phyloP scores from a whole-genome alignment of 176 grass and related monocot species.

The Themeda triandra region DNA sequence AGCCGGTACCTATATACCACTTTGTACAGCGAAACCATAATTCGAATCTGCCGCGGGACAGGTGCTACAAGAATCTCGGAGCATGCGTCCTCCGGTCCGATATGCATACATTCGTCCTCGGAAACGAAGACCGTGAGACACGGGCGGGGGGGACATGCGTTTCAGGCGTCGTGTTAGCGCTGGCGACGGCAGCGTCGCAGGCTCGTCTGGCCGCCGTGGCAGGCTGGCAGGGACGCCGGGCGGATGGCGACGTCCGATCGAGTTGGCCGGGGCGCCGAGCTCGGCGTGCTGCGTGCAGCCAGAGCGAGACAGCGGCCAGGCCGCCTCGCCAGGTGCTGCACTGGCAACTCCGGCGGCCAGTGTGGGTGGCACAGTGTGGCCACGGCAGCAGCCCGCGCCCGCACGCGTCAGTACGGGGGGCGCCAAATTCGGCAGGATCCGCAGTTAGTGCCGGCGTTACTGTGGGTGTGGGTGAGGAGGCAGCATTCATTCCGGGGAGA shows the following conservation, averaged over 20 bases:
- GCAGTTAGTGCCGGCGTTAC: not conserved
- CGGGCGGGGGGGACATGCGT: not conserved
- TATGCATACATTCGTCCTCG: too few relatives aligned
- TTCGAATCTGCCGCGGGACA: too few relatives aligned
- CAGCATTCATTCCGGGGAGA: not conserved
- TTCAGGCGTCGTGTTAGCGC: not conserved
- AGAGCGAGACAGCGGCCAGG: not conserved
- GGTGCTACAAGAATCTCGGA: too few relatives aligned
- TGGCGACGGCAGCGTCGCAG: not conserved
- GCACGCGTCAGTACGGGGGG: not conserved
- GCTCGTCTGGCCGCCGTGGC: too few relatives aligned
- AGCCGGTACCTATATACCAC: too few relatives aligned
- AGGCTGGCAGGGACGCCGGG: too few relatives aligned
- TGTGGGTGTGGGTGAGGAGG: not conserved
- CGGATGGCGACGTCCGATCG: too few relatives aligned
- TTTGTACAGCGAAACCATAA: too few relatives aligned
- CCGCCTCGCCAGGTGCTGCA: not conserved
- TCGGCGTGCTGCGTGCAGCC: too few relatives aligned
- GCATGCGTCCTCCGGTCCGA: too few relatives aligned
- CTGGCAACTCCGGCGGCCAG: not conserved
- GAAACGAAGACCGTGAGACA: not conserved
- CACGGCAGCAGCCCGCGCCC: not conserved
- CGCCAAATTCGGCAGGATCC: slow-evolving; percentile 7
- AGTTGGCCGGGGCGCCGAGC: too few relatives aligned
- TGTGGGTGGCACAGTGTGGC: not conserved